phyloP scores from a whole-genome alignment of 169 alveolate species.

The Plasmodium gaboni region DNA sequence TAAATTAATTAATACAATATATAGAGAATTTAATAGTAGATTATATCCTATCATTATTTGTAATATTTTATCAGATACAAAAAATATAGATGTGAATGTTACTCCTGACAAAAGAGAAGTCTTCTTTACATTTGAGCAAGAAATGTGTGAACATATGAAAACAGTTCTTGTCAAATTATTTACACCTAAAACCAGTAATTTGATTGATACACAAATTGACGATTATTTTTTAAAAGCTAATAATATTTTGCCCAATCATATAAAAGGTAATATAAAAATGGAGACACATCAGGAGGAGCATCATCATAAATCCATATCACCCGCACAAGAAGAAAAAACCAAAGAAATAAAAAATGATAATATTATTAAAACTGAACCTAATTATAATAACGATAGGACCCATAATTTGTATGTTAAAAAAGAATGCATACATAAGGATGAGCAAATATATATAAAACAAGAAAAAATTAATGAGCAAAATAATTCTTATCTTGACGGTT shows the following conservation, averaged over 20 bases:
- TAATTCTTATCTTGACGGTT: too few species aligned
- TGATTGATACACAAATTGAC: constrained; percentile 58
- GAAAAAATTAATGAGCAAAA: too few species aligned
- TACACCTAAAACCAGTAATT: constrained; percentile 33
- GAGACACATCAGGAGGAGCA: background rate
- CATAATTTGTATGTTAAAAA: too few species aligned
- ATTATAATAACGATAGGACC: too few species aligned
- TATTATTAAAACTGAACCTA: too few species aligned
- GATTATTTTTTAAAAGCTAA: constrained; percentile 54
- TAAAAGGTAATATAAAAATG: background rate
- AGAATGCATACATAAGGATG: too few species aligned
- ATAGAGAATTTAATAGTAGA: constrained; percentile 82
- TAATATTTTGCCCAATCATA: background rate
- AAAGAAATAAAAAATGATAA: too few species aligned
- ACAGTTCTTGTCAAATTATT: constrained; percentile 22
- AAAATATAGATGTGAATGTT: constrained; percentile 82
- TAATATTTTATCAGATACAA: constrained; percentile 76
- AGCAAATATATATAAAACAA: too few species aligned
- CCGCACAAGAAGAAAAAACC: too few species aligned
- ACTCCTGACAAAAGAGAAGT: constrained; percentile 85
- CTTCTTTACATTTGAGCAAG: constrained; percentile 80
- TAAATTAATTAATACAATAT: constrained; percentile 77
- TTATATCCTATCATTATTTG: constrained; percentile 78
- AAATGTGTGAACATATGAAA: constrained; percentile 59
- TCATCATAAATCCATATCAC: background rate